Evolutionary conservation across 2,329 filamentous ascomycete species (phyloP), one percentile per base, ranked within the genome.

Genomic region (Fusarium cicatricum): DNA sequence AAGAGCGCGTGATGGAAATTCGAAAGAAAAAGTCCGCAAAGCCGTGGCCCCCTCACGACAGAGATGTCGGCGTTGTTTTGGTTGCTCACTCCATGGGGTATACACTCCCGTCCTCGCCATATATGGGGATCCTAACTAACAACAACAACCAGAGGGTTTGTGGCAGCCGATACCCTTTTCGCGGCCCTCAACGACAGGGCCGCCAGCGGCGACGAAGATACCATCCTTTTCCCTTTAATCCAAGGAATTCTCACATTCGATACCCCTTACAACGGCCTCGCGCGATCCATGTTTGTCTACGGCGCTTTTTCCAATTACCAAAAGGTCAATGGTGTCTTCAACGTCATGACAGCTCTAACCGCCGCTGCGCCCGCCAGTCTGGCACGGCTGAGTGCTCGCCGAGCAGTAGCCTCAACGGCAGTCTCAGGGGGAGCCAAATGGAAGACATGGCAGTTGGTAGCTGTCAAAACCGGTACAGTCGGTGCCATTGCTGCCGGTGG

Each of bases 161-260:
- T 96, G 9, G 92, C 90, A 7, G 90, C 90, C 2, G 92, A 96
- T 65, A 83, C 89, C 0, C 81, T 96, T n/a, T 84, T 95, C 62
- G 83, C 88, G 21, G 82, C 92, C 36, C 71, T 90, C 37, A 83
- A 87, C 55, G 90, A 91, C 63, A 80, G 86, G 55, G 80, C 83
- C 0, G 70, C 63, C 32, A 69, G 72, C n/a, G 54, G 71, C 21
- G 60, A 63, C 2, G 67, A 74, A 8, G 62, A 65, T 1, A 55
- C 65, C 3, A 81, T 87, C 42, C 85, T 92, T 73, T 96, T 96
- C 72, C 92, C 92, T 0, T 84, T 90, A 48, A 89, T 96, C 55
- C 89, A 91, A 68, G 92, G 90, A 43, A 81, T 96, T 14, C 80
- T 96, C 29, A 86, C 91, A 7, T 95, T 95, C 67, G 92, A 96